Evolutionary conservation across 805 yeast genomes (phyloP), one percentile per base, ranked within the genome.

Genomic region (Grigorovia transvaalensis): DNA sequence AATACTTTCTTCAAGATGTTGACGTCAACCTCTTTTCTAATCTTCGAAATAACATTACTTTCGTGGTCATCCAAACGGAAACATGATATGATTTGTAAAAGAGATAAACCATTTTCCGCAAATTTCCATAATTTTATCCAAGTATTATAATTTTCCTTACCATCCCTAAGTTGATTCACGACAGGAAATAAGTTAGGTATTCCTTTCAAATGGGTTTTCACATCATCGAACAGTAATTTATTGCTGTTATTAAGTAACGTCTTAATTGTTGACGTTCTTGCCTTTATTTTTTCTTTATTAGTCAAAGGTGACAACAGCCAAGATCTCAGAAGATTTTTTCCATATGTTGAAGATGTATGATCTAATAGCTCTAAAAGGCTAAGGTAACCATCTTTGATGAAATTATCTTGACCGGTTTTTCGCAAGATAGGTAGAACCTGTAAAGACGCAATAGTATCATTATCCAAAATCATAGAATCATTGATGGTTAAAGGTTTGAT

Each of bases 261-360:
- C 8, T 59, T 60, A 1, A 74, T 59, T 0, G 67, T 57, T 2
- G 63, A 53, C 2, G 63, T 60, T 23, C 78, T 62, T 38, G 56
- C 54, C 17, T 62, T 56, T 4, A 75, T 67, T 7, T 51, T 23
- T 1, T 55, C 53, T 1, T 55, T 50, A n/a, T 65, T 59, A 1
- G 63, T 54, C 3, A 70, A 52, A 0, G 78, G 78, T 15, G 68
- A 58, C 2, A 58, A 38, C 11, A 75, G 56, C 72, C 73, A 71
- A 1, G 63, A 54, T 12, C 53, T 58, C n/a, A 75, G 48, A 1
- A 65, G 54, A 23, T 59, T 56, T 30, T 54, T 56, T 0, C 76
- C 73, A 12, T 61, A 50, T 9, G 59, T 59, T 0, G 75, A 61
- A 29, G 57, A 57, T 1, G 70, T 65, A 54, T 52, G 54, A 44